Percentiles rank a stretch among this genome's conserved stretches.
Evolutionary conservation across 1,284 basidiomycete species (phyloP).

Genomic region (Mycena sp.): DNA sequence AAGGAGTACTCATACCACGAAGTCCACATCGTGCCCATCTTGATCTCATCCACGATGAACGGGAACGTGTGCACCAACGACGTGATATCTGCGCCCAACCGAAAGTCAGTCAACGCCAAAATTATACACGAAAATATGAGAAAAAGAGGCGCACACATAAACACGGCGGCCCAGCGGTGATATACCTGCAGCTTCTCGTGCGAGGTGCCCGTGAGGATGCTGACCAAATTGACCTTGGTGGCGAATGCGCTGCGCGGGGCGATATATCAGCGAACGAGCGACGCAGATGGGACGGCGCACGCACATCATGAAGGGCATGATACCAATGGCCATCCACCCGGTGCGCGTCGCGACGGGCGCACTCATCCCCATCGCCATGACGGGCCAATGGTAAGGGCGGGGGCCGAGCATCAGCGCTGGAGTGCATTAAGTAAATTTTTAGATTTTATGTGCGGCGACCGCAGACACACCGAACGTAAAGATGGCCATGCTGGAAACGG

Average conservation of each 20-base stretch:
- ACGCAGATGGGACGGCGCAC: neutral
- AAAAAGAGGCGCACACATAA: conserved; percentile 42
- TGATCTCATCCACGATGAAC: conserved; percentile 41
- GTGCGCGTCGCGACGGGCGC: conserved; percentile 48
- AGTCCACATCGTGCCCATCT: conserved; percentile 33
- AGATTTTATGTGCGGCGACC: too few species aligned
- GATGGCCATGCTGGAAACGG: conserved; percentile 39
- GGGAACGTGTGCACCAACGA: conserved; percentile 48
- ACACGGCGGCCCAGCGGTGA: conserved; percentile 50
- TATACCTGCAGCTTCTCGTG: conserved; percentile 56
- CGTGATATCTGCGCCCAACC: conserved; percentile 38
- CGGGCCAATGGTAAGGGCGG: conserved; percentile 47
- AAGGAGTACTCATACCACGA: conserved; percentile 31
- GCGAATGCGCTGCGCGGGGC: conserved; percentile 42
- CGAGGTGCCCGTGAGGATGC: conserved; percentile 48
- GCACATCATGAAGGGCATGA: conserved; percentile 47
- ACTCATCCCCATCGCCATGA: conserved; percentile 44
- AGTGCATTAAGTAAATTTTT: neutral
- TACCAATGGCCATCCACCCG: conserved; percentile 45
- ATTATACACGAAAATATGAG: too few species aligned
- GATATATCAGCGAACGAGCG: neutral
- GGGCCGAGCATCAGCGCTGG: conserved; percentile 41
- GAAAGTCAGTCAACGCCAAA: too few species aligned
- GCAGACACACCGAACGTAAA: conserved; percentile 42
- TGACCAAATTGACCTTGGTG: conserved; percentile 51